phyloP scores from a whole-genome alignment of 495 filamentous ascomycete genomes.

The Aspergillus baeticus region DNA sequence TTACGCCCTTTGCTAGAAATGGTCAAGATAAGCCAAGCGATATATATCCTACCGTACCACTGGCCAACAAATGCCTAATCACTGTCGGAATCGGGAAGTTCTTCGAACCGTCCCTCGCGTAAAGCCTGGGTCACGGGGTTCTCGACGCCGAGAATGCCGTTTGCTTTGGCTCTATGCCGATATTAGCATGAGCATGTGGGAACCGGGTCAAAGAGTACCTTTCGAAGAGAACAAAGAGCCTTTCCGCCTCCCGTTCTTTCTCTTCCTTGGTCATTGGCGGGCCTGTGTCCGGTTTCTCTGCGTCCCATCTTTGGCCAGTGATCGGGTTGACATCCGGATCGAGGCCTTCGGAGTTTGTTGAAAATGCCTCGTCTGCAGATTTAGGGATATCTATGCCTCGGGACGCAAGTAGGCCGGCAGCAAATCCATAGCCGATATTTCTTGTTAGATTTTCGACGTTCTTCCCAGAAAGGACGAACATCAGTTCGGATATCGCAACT shows the following conservation, averaged over 20 bases:
- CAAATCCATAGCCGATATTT: conserved; percentile 90
- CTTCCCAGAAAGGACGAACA: conserved; percentile 83
- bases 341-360: conserved; percentile 36
- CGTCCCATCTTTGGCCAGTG: conserved; percentile 80
- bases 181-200: conserved; percentile 15
- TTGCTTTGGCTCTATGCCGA: conserved; percentile 67
- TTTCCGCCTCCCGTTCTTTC: conserved; percentile 90
- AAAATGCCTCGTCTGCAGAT: conserved; percentile 58
- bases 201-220: conserved; percentile 51
- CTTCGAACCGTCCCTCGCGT: conserved; percentile 76
- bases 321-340: conserved; percentile 70
- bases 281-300: conserved; percentile 55
- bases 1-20: too few relatives aligned
- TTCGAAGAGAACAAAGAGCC: conserved; percentile 92
- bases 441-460: conserved; percentile 69
- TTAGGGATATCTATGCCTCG: conserved; percentile 76
- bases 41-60: neutral
- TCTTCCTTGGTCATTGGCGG: conserved; percentile 86
- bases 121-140: conserved; percentile 81
- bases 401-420: conserved; percentile 82
- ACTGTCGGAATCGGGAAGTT: conserved; percentile 51
- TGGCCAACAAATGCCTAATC: conserved; percentile 28
- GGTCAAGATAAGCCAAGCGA: neutral
- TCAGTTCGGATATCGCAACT: conserved; percentile 70
- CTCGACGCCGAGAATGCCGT: conserved; percentile 77